phyloP scores from a whole-genome alignment of 345 rosid species.

The Rhizophora apiculata region DNA sequence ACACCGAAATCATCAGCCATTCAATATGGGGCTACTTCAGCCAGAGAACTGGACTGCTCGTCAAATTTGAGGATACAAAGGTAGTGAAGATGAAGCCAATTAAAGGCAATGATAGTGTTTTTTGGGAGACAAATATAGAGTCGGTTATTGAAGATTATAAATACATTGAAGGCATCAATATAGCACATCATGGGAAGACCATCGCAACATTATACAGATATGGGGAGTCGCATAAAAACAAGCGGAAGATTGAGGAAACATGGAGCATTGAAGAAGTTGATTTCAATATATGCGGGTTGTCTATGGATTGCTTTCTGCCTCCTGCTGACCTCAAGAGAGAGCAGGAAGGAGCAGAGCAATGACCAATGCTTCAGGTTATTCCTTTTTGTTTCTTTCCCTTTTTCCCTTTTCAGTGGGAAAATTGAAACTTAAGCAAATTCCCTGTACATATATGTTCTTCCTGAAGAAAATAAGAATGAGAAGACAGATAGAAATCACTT shows the following conservation, averaged over 20 bases:
- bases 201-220: constrained; percentile 55
- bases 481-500: too few species aligned
- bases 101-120: constrained; percentile 37
- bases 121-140: constrained; percentile 86
- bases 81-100: constrained; percentile 58
- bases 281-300: constrained; percentile 76
- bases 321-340: constrained; percentile 73
- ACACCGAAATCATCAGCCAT: constrained; percentile 76
- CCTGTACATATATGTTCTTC: too few species aligned
- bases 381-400: too few species aligned
- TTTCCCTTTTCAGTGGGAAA: too few species aligned
- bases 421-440: too few species aligned
- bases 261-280: constrained; percentile 95
- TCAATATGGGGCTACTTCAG: constrained; percentile 92
- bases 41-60: constrained; percentile 76
- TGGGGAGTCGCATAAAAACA: constrained; percentile 60
- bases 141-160: constrained; percentile 59
- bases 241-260: constrained; percentile 73
- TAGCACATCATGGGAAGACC: constrained; percentile 76
- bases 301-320: constrained; percentile 72
- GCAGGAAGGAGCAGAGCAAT: constrained; percentile 27
- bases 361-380: not conserved
- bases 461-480: too few species aligned
- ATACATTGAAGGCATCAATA: constrained; percentile 58
- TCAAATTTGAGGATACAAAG: constrained; percentile 68